These are phyloP conservation scores for Aureobasidium mangrovei DNA, from an alignment of 2,329 filamentous ascomycete species.

Conservation along the genomic window DNA sequence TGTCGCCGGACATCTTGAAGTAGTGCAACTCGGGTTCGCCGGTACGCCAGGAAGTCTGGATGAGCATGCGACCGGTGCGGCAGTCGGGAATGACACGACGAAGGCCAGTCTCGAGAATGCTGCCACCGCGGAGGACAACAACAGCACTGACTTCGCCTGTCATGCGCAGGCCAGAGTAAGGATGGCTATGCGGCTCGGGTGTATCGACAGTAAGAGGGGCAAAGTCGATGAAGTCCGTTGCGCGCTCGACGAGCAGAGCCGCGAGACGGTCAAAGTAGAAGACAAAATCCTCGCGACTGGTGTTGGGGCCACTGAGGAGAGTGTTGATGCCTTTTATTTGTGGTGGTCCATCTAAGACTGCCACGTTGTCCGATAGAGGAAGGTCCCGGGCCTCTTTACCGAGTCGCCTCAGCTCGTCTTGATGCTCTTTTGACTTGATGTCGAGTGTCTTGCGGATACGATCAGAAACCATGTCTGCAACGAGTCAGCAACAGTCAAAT, in stretches of 20 bases:
- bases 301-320: slow-evolving; percentile 72
- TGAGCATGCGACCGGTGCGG: slow-evolving; percentile 76
- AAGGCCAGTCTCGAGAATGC: slow-evolving; percentile 77
- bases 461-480: slow-evolving; percentile 69
- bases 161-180: slow-evolving; percentile 63
- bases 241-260: slow-evolving; percentile 75
- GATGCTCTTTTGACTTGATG: slow-evolving; percentile 77
- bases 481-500: slow-evolving; percentile 35
- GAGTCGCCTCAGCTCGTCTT: slow-evolving; percentile 66
- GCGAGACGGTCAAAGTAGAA: slow-evolving; percentile 94
- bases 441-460: slow-evolving; percentile 82
- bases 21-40: slow-evolving; percentile 93
- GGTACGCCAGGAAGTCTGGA: slow-evolving; percentile 71
- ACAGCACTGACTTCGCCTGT: slow-evolving; percentile 73
- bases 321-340: slow-evolving; percentile 87
- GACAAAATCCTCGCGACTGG: slow-evolving; percentile 80
- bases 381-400: slow-evolving; percentile 63
- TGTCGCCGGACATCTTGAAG: slow-evolving; percentile 65
- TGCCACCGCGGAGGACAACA: slow-evolving; percentile 79
- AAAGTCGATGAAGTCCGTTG: slow-evolving; percentile 64
- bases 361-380: slow-evolving; percentile 65
- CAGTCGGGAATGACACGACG: slow-evolving; percentile 89
- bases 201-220: slow-evolving; percentile 54
- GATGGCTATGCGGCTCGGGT: slow-evolving; percentile 55
- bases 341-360: slow-evolving; percentile 64